Evolutionary conservation across 208 protist genomes (phyloP), one percentile per base, ranked within the genome.

Genomic region (Pavlovales sp.): DNA sequence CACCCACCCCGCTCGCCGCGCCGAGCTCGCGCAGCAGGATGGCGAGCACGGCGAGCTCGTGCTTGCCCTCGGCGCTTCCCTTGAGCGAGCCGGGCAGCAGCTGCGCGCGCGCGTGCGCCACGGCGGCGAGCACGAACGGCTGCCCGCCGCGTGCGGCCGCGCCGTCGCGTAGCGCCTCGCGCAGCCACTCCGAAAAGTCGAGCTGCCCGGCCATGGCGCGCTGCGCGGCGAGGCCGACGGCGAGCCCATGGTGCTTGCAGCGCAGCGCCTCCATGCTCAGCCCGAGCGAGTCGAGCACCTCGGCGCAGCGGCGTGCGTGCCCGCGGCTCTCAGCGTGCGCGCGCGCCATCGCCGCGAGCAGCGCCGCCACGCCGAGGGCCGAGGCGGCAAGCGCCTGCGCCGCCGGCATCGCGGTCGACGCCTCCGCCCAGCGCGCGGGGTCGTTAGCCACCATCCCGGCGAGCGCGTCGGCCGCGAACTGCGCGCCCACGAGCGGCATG

Each of bases 201-300:
- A 96, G 90, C 42, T 92, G 91, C 36, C 95, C 94, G 80, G 93
- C 79, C 10, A 91, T 91, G 18, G 89, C 75, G 22, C 94, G 93
- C n/a, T 95, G 32, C 0, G 81, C 42, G 18, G 94, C 94, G 18
- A 96, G 88, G 37, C 95, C 93, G 80, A 96, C 90, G 28, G 91
- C 67, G 39, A 96, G 95, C 40, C 84, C 28, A 80, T 90, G 57
- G 14, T 30, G 95, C 39, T 82, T 32, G 88, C 91, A 94, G 11
- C 86, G 90, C 32, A 86, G 86, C n/a, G 79, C 75, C 67, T 93
- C 86, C 5, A 94, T 79, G 30, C 95, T 92, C 40, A 38, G 66
- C 37, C 85, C 79, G 71, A 95, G 83, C 28, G 91, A 84, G 67
- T 92, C 42, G n/a, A 91, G 88, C 36, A 94, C 86, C 34, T 92